Conservation (phyloP, 305 asterid species). For the Fraxinus greggii region DNA sequence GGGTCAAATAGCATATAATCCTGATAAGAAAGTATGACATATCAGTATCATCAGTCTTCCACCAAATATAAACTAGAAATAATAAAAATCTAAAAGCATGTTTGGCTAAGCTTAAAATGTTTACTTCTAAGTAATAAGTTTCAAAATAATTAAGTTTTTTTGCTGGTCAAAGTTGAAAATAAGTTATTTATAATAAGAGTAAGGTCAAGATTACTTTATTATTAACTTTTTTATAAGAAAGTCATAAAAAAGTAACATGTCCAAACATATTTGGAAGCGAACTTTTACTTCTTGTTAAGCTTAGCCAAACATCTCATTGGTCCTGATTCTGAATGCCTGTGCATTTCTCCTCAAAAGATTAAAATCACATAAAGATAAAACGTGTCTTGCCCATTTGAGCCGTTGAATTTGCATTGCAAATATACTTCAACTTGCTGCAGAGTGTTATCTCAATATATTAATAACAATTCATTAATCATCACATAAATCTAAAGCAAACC, state of each 20-base stretch:
- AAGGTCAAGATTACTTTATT: neutral
- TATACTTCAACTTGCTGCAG: neutral
- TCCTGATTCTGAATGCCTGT: neutral
- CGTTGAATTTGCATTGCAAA: neutral
- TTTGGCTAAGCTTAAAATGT: neutral
- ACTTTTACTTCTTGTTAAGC: neutral
- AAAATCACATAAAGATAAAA: neutral
- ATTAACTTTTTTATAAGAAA: neutral
- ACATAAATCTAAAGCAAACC: conserved; percentile 32
- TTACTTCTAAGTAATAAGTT: neutral
- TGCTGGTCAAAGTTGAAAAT: neutral
- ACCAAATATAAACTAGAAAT: neutral
- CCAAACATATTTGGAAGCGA: neutral
- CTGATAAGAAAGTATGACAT: conserved; percentile 25
- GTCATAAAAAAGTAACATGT: neutral
- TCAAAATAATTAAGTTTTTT: neutral
- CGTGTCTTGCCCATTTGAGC: neutral
- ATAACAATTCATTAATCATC: neutral
- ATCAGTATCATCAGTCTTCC: neutral
- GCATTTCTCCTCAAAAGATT: neutral
- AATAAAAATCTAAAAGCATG: neutral
- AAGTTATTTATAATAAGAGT: neutral
- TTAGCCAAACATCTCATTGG: neutral
- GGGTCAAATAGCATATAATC: conserved; percentile 46
- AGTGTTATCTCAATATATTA: neutral